Evolutionary conservation across 371 early-diverging fungal species (phyloP).

Genomic region (Cokeromyces recurvatus): DNA sequence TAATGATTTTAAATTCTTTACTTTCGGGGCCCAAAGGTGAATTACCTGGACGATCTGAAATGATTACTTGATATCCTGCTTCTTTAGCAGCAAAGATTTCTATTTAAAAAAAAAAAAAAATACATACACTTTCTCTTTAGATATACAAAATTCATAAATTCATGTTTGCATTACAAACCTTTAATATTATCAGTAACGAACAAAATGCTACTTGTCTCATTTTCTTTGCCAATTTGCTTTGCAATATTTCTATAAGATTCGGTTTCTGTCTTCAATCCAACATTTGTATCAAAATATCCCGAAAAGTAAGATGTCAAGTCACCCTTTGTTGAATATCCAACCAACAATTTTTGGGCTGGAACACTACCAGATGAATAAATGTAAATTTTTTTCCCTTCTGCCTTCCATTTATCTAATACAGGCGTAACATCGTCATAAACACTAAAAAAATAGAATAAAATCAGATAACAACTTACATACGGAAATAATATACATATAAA

Average conservation of each 20-base stretch:
- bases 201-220: constrained; percentile 51
- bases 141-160: too few relatives aligned
- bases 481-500: too few relatives aligned
- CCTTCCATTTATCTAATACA: constrained; percentile 66
- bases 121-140: not conserved
- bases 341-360: constrained; percentile 87
- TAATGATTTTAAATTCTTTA: constrained; percentile 28
- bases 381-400: constrained; percentile 61
- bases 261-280: constrained; percentile 72
- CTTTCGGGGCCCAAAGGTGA: constrained; percentile 43
- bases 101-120: constrained; percentile 10
- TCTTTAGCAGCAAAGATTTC: constrained; percentile 78
- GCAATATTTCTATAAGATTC: constrained; percentile 75
- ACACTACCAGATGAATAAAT: constrained; percentile 95
- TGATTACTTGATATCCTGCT: constrained; percentile 70
- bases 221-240: constrained; percentile 47
- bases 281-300: constrained; percentile 87
- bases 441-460: constrained; percentile 23
- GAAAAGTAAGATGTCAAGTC: constrained; percentile 72
- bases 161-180: too few relatives aligned
- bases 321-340: constrained; percentile 81
- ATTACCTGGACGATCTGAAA: constrained; percentile 80
- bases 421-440: constrained; percentile 84
- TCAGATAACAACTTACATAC: too few relatives aligned
- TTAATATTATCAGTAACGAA: constrained; percentile 87